These are phyloP conservation scores for Cladosporium austrohemisphaericum DNA, from an alignment of 2,329 filamentous ascomycete genomes.

Conservation along the genomic window DNA sequence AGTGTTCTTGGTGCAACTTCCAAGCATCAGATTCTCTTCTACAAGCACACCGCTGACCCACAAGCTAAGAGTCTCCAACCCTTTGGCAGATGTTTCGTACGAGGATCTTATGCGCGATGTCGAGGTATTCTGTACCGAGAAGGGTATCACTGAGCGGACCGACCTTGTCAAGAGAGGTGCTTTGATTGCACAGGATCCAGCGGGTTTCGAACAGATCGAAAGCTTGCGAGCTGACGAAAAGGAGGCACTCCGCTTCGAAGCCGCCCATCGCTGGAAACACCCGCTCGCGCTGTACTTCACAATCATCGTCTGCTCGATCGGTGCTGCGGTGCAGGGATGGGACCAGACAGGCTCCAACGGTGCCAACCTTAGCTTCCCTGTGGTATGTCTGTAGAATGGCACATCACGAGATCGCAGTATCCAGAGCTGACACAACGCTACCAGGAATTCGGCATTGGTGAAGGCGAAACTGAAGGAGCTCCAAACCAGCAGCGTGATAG, in stretches of 20 bases:
- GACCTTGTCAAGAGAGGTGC: constrained; percentile 47
- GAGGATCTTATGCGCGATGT: constrained; percentile 54
- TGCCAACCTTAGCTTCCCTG: constrained; percentile 51
- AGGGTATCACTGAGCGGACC: constrained; percentile 40
- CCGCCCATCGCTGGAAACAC: constrained; percentile 49
- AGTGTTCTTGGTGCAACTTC: constrained; percentile 6
- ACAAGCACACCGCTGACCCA: constrained; percentile 8
- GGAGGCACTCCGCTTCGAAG: constrained; percentile 43
- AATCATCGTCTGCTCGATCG: constrained; percentile 51
- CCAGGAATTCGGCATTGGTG: constrained; percentile 29
- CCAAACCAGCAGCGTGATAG: constrained; percentile 44
- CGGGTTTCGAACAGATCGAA: constrained; percentile 42
- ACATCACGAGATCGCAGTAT: no score
- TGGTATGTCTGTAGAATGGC: constrained; percentile 14
- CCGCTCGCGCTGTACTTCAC: constrained; percentile 48
- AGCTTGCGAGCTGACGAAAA: constrained; percentile 43
- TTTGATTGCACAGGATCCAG: constrained; percentile 48
- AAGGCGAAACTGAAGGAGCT: constrained; percentile 19
- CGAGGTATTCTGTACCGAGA: constrained; percentile 50
- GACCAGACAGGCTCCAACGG: constrained; percentile 54
- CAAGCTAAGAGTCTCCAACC: constrained; percentile 45
- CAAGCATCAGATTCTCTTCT: constrained; percentile 14
- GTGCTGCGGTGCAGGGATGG: constrained; percentile 52
- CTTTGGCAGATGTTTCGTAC: constrained; percentile 51
- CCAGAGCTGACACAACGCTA: not conserved